A percentile compares a stretch with the other conserved stretches of the same genome.
Evolutionary conservation across 1,284 basidiomycete species (phyloP).

Genomic region (Ganoderma multipileum): DNA sequence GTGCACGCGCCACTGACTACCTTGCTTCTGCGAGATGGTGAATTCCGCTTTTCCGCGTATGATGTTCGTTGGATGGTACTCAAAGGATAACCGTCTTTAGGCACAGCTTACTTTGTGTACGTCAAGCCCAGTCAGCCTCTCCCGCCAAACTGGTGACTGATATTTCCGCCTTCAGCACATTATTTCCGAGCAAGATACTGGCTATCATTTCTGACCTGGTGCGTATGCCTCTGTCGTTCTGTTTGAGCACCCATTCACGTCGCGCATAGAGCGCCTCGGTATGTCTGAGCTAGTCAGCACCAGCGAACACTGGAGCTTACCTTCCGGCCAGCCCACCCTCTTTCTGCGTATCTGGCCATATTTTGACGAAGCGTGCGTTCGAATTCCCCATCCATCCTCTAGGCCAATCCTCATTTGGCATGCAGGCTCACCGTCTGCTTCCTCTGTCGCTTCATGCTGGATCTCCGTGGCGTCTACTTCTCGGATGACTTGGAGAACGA

Average conservation of each 20-base stretch:
- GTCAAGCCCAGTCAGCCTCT: not conserved
- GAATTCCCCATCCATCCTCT: not conserved
- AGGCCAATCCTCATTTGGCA: not conserved
- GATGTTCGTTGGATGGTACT: too few species aligned
- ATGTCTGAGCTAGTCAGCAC: not conserved
- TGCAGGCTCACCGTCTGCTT: slow-evolving; percentile 21
- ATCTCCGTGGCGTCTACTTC: slow-evolving; percentile 16
- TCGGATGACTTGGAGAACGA: not conserved
- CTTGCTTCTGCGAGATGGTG: slow-evolving; percentile 23
- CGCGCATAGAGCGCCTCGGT: slow-evolving; percentile 11
- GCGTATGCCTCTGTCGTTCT: not conserved
- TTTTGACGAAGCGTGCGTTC: slow-evolving; percentile 22
- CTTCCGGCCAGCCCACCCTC: not conserved
- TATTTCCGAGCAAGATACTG: slow-evolving; percentile 16
- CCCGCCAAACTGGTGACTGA: not conserved
- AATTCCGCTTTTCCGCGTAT: not conserved
- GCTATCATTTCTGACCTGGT: slow-evolving; percentile 17
- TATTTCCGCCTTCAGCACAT: not conserved
- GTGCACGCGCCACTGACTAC: slow-evolving; percentile 15
- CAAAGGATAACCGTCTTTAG: not conserved
- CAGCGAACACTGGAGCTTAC: not conserved
- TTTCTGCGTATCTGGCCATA: slow-evolving; percentile 23
- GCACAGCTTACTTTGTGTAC: slow-evolving; percentile 24
- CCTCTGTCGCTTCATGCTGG: slow-evolving; percentile 24
- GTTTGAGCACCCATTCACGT: not conserved